A percentile compares a stretch with the other conserved stretches of the same genome.
phyloP scores from a whole-genome alignment of 441 rosid species.

The Dalechampia spathulata region DNA sequence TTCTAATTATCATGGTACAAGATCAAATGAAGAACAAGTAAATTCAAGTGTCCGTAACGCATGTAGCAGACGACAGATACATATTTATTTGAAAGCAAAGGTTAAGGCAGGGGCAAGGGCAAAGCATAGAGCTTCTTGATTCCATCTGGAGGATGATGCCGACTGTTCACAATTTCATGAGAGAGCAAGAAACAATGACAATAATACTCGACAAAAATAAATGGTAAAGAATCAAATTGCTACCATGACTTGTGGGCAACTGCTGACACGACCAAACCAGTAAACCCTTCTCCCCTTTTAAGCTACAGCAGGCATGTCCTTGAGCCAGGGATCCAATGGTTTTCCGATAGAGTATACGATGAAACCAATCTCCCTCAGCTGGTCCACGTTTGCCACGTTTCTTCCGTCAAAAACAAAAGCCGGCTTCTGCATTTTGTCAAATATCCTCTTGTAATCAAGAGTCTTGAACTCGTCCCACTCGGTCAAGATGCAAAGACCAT shows the following conservation, averaged over 20 bases:
- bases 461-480: constrained; percentile 97
- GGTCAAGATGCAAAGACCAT: constrained; percentile 78
- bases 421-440: constrained; percentile 86
- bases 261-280: background rate
- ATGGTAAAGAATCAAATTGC: constrained; percentile 20
- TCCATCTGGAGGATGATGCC: constrained; percentile 12
- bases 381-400: constrained; percentile 51
- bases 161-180: constrained; percentile 16
- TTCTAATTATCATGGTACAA: constrained; percentile 8
- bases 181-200: constrained; percentile 20
- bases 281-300: constrained; percentile 24
- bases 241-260: constrained; percentile 6
- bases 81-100: constrained; percentile 9
- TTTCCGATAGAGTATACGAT: constrained; percentile 91
- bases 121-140: constrained; percentile 21
- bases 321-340: constrained; percentile 45
- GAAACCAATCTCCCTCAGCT: constrained; percentile 85
- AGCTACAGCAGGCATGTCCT: constrained; percentile 71
- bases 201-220: constrained; percentile 2
- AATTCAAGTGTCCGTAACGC: constrained; percentile 8
- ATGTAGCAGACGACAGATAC: constrained; percentile 12
- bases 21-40: too few species aligned
- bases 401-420: constrained; percentile 89
- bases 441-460: constrained; percentile 74
- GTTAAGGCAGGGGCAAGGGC: constrained; percentile 15